These are phyloP conservation scores for Cadophora malorum DNA, from an alignment of 2,329 filamentous ascomycete species.

Conservation along the genomic window DNA sequence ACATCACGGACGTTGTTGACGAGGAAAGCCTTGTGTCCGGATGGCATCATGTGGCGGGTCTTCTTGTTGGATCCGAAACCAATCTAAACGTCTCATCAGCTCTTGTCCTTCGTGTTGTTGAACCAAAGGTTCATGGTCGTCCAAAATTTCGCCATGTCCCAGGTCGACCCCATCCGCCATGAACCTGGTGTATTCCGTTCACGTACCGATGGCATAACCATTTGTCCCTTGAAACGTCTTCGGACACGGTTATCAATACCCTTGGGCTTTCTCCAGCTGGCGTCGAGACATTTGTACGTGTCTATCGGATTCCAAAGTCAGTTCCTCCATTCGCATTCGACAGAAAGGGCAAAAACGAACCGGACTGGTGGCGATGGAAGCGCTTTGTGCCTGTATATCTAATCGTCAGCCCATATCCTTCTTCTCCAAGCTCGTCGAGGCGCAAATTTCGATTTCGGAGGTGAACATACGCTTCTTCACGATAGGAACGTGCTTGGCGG, in stretches of 20 bases:
- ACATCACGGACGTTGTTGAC: slow-evolving; percentile 97
- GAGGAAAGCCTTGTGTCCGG: slow-evolving; percentile 99
- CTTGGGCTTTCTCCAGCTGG: slow-evolving; percentile 99
- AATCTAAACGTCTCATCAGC: slow-evolving; percentile 67
- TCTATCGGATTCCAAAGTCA: slow-evolving; percentile 47
- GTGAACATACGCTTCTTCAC: slow-evolving; percentile 97
- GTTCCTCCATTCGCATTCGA: background rate
- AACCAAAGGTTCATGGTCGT: slow-evolving; percentile 24
- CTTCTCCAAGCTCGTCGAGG: slow-evolving; percentile 17
- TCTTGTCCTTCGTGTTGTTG: slow-evolving; percentile 21
- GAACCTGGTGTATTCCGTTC: slow-evolving; percentile 29
- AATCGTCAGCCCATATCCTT: slow-evolving; percentile 22
- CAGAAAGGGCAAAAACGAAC: background rate
- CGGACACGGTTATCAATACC: slow-evolving; percentile 99
- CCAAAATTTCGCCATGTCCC: background rate
- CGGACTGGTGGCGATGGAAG: slow-evolving; percentile 98
- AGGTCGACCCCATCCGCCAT: slow-evolving; percentile 13
- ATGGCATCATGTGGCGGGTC: slow-evolving; percentile 98
- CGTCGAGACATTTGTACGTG: slow-evolving; percentile 89
- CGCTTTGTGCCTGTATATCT: slow-evolving; percentile 77
- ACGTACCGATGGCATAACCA: slow-evolving; percentile 97
- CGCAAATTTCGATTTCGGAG: slow-evolving; percentile 16
- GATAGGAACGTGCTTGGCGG: slow-evolving; percentile 99
- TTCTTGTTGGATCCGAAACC: slow-evolving; percentile 99
- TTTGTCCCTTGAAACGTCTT: slow-evolving; percentile 95